phyloP scores from a whole-genome alignment of 2,329 filamentous ascomycete genomes.

The Stachybotrys chartarum region DNA sequence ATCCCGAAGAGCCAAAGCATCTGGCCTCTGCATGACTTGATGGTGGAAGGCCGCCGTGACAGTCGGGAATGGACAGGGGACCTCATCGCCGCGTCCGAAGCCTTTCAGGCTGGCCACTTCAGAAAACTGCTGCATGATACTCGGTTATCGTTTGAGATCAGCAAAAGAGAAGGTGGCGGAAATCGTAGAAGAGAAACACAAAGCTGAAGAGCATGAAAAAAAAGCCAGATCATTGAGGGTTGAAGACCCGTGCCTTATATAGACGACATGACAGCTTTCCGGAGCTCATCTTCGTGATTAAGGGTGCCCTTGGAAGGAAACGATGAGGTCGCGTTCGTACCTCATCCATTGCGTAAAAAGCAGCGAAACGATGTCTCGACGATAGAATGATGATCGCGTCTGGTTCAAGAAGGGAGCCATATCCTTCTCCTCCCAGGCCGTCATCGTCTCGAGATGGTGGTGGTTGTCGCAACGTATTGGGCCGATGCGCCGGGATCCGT shows the following conservation, averaged over 20 bases:
- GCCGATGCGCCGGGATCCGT: background rate
- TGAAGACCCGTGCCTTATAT: background rate
- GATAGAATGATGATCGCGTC: no score
- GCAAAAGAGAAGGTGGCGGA: no score
- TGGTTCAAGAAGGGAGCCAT: background rate
- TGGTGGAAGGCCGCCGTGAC: constrained; percentile 30
- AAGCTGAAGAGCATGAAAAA: background rate
- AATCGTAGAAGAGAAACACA: background rate
- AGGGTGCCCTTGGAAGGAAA: no score
- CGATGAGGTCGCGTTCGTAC: no score
- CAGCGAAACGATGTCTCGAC: no score
- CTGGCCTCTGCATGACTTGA: constrained; percentile 26
- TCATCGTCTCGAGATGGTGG: no score
- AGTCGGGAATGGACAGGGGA: constrained; percentile 27
- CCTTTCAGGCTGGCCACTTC: constrained; percentile 2
- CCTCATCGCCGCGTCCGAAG: constrained; percentile 11
- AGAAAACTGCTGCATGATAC: background rate
- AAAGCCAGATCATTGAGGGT: background rate
- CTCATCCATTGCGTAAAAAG: no score
- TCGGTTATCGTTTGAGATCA: background rate
- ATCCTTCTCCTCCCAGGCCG: background rate
- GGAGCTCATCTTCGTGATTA: no score
- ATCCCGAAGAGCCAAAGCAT: constrained; percentile 30
- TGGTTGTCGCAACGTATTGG: background rate
- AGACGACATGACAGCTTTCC: background rate